Conservation (phyloP, 1,284 basidiomycete genomes). For the Cutaneotrichosporon cavernicola region DNA sequence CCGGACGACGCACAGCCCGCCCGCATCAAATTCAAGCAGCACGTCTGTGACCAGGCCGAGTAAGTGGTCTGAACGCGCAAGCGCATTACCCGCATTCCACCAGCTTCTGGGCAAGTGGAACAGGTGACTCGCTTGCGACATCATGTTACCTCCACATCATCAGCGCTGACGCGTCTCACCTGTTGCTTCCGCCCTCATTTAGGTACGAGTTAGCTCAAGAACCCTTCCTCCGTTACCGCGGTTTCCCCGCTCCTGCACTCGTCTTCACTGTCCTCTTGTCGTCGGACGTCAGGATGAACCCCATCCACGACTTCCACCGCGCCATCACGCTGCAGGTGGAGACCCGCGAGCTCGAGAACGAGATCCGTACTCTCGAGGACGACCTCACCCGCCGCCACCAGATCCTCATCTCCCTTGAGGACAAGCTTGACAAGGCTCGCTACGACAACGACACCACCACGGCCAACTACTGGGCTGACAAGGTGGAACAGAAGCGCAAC, state of each 20-base stretch:
- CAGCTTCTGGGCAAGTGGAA: background rate
- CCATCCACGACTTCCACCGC: conserved; percentile 47
- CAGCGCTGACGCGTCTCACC: conserved; percentile 22
- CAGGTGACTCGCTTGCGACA: conserved; percentile 1
- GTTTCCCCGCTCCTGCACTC: conserved; percentile 43
- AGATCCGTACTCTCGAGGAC: conserved; percentile 33
- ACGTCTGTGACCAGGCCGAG: conserved; percentile 51
- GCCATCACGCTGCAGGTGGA: conserved; percentile 35
- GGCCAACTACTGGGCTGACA: conserved; percentile 41
- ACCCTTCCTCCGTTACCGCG: conserved; percentile 34
- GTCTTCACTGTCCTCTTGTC: conserved; percentile 49
- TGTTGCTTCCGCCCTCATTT: conserved; percentile 9
- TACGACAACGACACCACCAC: conserved; percentile 35
- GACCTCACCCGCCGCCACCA: conserved; percentile 35
- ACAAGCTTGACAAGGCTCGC: conserved; percentile 33
- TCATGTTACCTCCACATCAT: background rate
- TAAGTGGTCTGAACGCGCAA: conserved; percentile 32
- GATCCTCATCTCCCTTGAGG: conserved; percentile 42
- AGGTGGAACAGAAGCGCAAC: conserved; percentile 41
- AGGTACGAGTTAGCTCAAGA: conserved; percentile 50
- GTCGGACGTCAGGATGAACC: conserved; percentile 46
- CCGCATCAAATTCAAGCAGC: conserved; percentile 52
- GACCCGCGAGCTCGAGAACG: conserved; percentile 28
- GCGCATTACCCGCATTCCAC: background rate
- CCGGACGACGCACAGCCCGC: conserved; percentile 45